A percentile compares a stretch with the other conserved stretches of the same genome.
phyloP scores from a whole-genome alignment of 1,139 yeast species.

The Scheffersomyces insectosa region DNA sequence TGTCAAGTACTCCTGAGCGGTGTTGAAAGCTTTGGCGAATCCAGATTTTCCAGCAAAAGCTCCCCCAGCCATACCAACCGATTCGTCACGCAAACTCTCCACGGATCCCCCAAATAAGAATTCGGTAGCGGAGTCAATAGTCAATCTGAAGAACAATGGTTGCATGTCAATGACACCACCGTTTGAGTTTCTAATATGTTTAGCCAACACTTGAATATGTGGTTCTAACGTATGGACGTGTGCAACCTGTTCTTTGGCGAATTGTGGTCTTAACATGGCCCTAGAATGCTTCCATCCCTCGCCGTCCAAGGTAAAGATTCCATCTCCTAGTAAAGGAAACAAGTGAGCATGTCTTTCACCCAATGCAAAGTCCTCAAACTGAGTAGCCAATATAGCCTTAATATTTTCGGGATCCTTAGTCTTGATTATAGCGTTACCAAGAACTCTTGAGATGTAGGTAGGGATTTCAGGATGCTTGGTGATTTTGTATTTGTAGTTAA shows the following conservation, averaged over 20 bases:
- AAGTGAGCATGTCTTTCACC: slow-evolving; percentile 49
- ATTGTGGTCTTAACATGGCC: slow-evolving; percentile 60
- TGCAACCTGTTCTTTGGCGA: slow-evolving; percentile 54
- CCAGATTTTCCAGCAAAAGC: slow-evolving; percentile 24
- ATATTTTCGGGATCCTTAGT: slow-evolving; percentile 29
- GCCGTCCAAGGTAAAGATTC: slow-evolving; percentile 58
- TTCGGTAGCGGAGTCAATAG: slow-evolving; percentile 44
- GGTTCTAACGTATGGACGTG: slow-evolving; percentile 50
- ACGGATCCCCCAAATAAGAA: slow-evolving; percentile 42
- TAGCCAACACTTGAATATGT: slow-evolving; percentile 40
- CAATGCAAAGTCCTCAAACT: slow-evolving; percentile 52
- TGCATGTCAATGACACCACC: slow-evolving; percentile 34
- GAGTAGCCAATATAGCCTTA: slow-evolving; percentile 42
- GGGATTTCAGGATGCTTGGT: slow-evolving; percentile 6
- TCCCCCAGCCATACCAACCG: slow-evolving; percentile 22
- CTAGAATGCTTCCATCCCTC: slow-evolving; percentile 60
- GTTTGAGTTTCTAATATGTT: slow-evolving; percentile 26
- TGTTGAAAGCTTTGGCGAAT: slow-evolving; percentile 34
- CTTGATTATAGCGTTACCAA: slow-evolving; percentile 15
- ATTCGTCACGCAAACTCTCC: slow-evolving; percentile 29
- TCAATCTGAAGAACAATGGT: slow-evolving; percentile 37
- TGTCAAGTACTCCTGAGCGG: slow-evolving; percentile 31
- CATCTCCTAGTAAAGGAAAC: slow-evolving; percentile 52
- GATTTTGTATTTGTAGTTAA: slow-evolving; percentile 5
- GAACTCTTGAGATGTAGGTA: slow-evolving; percentile 14